Conservation (phyloP, 192 early-diverging fungal species). For the Coemansia sp. region DNA sequence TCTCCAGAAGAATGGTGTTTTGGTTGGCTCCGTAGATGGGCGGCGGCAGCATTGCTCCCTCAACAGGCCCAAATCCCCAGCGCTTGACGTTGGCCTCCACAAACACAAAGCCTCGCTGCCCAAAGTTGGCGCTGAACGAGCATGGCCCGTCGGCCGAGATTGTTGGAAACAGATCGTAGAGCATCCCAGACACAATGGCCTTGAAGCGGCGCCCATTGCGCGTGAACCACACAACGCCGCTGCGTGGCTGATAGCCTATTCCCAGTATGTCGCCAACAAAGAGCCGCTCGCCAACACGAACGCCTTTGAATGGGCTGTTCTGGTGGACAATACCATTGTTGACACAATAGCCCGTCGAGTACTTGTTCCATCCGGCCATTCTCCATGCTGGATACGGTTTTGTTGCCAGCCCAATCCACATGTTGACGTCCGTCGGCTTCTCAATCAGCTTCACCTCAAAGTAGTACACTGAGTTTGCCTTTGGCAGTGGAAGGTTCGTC, state of each 20-base stretch:
- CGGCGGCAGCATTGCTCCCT: slow-evolving; percentile 70
- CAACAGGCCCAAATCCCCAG: slow-evolving; percentile 75
- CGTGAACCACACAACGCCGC: slow-evolving; percentile 75
- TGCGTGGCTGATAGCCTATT: slow-evolving; percentile 74
- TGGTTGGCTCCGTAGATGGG: slow-evolving; percentile 75
- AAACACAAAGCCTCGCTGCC: slow-evolving; percentile 81
- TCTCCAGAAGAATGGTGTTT: slow-evolving; percentile 65
- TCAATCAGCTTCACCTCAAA: slow-evolving; percentile 82
- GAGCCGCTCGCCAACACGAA: slow-evolving; percentile 63
- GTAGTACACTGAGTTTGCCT: slow-evolving; percentile 79
- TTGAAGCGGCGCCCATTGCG: slow-evolving; percentile 72
- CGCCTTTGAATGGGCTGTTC: slow-evolving; percentile 67
- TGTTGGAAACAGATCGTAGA: slow-evolving; percentile 68
- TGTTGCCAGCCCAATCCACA: slow-evolving; percentile 72
- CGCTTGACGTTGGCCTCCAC: slow-evolving; percentile 84
- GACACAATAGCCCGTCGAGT: slow-evolving; percentile 71
- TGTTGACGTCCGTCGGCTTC: slow-evolving; percentile 65
- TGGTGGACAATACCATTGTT: slow-evolving; percentile 68
- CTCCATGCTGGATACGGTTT: slow-evolving; percentile 76
- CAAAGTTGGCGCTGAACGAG: slow-evolving; percentile 69
- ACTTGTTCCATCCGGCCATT: slow-evolving; percentile 76
- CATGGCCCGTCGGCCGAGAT: slow-evolving; percentile 55
- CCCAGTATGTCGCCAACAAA: slow-evolving; percentile 77
- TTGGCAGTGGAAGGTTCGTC: slow-evolving; percentile 79
- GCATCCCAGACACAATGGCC: slow-evolving; percentile 68